phyloP scores from a whole-genome alignment of 202 grass and related monocot genomes.

The Carex arenaria region DNA sequence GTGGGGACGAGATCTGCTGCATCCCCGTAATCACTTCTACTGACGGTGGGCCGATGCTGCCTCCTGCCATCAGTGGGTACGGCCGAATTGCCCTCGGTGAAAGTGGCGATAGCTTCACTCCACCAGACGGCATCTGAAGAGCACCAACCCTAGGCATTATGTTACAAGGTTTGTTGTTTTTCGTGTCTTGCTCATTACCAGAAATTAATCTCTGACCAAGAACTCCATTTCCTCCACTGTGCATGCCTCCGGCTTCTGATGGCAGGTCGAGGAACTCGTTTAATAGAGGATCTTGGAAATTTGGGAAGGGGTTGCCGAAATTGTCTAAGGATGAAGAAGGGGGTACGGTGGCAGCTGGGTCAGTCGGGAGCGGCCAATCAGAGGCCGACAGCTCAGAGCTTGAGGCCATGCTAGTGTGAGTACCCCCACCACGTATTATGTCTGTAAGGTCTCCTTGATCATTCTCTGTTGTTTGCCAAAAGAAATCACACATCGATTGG shows the following conservation, averaged over 20 bases:
- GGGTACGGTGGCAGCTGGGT: conserved; percentile 28
- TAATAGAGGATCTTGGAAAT: conserved; percentile 49
- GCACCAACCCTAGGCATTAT: conserved; percentile 30
- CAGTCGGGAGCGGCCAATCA: conserved; percentile 34
- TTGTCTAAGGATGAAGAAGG: conserved; percentile 21
- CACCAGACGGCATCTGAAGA: conserved; percentile 20
- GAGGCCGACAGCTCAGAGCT: conserved; percentile 22
- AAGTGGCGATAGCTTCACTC: conserved; percentile 24
- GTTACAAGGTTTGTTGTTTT: conserved; percentile 29
- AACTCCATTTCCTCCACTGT: not conserved
- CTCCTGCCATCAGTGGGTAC: conserved; percentile 24
- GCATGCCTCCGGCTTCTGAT: conserved; percentile 13
- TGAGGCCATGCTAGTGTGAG: not conserved
- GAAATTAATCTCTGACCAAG: conserved; percentile 5
- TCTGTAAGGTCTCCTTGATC: conserved; percentile 74
- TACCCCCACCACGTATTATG: conserved; percentile 43
- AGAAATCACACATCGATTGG: conserved; percentile 74
- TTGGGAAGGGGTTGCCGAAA: conserved; percentile 58
- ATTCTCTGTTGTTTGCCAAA: conserved; percentile 53
- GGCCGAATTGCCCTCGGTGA: conserved; percentile 35
- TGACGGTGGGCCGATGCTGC: conserved; percentile 5
- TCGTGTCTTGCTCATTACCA: conserved; percentile 18
- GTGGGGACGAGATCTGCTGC: conserved; percentile 51
- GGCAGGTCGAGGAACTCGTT: conserved; percentile 46
- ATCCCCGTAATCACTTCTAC: conserved; percentile 32